Evolutionary conservation across 1,139 yeast species (phyloP).

Genomic region (Candida sojae): DNA sequence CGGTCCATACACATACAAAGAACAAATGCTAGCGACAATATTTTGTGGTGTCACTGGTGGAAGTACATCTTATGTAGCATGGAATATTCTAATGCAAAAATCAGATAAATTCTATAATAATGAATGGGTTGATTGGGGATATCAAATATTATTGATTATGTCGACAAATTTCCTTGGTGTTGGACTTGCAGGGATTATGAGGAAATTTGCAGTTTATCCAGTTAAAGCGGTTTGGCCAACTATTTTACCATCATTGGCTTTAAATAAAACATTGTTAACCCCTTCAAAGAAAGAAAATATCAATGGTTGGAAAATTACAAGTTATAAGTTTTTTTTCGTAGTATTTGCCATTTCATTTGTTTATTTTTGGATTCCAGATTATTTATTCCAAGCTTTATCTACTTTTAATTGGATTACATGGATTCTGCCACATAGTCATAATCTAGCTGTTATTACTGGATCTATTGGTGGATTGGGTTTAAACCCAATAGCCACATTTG

Average conservation of each 20-base stretch:
- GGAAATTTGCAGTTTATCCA: conserved; percentile 61
- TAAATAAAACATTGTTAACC: conserved; percentile 52
- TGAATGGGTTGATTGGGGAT: conserved; percentile 49
- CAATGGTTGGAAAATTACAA: conserved; percentile 38
- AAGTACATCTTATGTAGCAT: conserved; percentile 43
- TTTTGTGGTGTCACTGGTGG: conserved; percentile 30
- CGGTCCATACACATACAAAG: conserved; percentile 32
- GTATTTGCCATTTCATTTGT: conserved; percentile 24
- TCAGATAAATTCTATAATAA: conserved; percentile 37
- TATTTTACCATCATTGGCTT: conserved; percentile 53
- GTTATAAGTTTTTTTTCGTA: conserved; percentile 30
- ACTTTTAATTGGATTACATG: conserved; percentile 41
- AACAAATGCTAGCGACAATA: conserved; percentile 28
- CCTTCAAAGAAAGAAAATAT: conserved; percentile 42
- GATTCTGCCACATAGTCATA: conserved; percentile 32
- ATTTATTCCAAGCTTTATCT: conserved; percentile 32
- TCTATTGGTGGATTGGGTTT: conserved; percentile 52
- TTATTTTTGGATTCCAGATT: conserved; percentile 39
- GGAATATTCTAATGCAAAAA: conserved; percentile 48
- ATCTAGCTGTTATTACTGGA: conserved; percentile 60
- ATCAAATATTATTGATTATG: conserved; percentile 50
- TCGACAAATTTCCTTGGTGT: conserved; percentile 63
- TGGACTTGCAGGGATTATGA: conserved; percentile 62
- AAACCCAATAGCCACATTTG: conserved; percentile 59
- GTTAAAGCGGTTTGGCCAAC: conserved; percentile 59